phyloP scores from a whole-genome alignment of 2,329 filamentous ascomycete genomes.

The Xylaria sp. region DNA sequence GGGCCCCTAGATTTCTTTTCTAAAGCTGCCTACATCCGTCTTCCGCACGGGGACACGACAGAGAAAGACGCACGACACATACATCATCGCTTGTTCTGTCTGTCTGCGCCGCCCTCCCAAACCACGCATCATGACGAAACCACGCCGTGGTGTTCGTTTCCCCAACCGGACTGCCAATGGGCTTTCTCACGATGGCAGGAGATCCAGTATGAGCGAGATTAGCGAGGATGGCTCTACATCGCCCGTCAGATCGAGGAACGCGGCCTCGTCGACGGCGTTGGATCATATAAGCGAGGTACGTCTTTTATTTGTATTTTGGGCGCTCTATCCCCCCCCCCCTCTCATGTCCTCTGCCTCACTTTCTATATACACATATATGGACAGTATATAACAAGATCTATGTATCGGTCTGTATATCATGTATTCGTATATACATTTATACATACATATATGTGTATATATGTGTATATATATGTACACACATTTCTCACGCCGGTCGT shows the following conservation, averaged over 20 bases:
- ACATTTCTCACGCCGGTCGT: no score
- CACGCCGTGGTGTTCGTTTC: constrained; percentile 66
- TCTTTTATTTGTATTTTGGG: constrained; percentile 20
- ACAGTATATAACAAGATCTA: no score
- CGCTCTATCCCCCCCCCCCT: constrained; percentile 39
- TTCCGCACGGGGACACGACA: no score
- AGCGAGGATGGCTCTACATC: constrained; percentile 67
- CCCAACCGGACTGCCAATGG: constrained; percentile 62
- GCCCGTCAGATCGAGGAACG: constrained; percentile 47
- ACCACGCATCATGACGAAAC: constrained; percentile 48
- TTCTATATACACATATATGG: not conserved
- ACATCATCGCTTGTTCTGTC: no score
- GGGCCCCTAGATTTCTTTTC: no score
- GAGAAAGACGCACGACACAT: no score
- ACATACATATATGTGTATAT: not conserved
- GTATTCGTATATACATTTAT: not conserved
- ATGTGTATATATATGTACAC: not conserved
- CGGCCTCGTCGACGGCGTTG: constrained; percentile 40
- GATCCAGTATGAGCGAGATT: constrained; percentile 77
- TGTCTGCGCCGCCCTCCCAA: no score
- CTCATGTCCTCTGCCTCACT: not conserved
- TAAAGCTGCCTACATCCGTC: no score
- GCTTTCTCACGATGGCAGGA: constrained; percentile 64
- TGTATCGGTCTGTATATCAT: no score
- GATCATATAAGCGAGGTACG: constrained; percentile 55